Conservation (phyloP, 129 eudicot genomes). For the Flaveria sonorensis region DNA sequence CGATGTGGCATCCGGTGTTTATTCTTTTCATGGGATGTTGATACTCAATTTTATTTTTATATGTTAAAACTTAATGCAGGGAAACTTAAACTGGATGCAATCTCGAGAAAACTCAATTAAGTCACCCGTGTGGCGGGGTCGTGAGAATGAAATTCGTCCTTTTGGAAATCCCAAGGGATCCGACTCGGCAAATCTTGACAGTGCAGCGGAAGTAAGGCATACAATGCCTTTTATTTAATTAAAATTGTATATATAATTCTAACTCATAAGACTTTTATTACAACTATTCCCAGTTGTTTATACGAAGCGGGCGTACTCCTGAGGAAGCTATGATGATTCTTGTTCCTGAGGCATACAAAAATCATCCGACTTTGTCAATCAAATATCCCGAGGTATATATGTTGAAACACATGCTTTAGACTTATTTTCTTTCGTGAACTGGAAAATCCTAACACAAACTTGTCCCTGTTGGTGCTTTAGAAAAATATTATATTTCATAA, state of each 20-base stretch:
- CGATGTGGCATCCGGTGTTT: slow-evolving; percentile 3
- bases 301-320: slow-evolving; percentile 96
- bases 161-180: slow-evolving; percentile 91
- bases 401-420: neutral
- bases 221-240: slow-evolving; percentile 1
- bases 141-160: slow-evolving; percentile 96
- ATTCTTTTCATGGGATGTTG: slow-evolving; percentile 25
- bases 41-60: neutral
- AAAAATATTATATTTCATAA: neutral
- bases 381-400: slow-evolving; percentile 93
- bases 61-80: slow-evolving; percentile 45
- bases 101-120: slow-evolving; percentile 87
- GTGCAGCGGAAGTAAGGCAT: slow-evolving; percentile 85
- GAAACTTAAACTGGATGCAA: slow-evolving; percentile 99
- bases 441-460: neutral
- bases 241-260: neutral
- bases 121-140: slow-evolving; percentile 96
- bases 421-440: neutral
- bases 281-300: slow-evolving; percentile 58
- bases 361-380: slow-evolving; percentile 88
- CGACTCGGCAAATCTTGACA: slow-evolving; percentile 98
- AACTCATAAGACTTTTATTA: slow-evolving; percentile 13
- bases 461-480: neutral
- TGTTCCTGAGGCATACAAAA: slow-evolving; percentile 99
- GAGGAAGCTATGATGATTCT: slow-evolving; percentile 99